Conservation (phyloP, 2,329 filamentous ascomycete genomes). For the Alternaria consortialis region DNA sequence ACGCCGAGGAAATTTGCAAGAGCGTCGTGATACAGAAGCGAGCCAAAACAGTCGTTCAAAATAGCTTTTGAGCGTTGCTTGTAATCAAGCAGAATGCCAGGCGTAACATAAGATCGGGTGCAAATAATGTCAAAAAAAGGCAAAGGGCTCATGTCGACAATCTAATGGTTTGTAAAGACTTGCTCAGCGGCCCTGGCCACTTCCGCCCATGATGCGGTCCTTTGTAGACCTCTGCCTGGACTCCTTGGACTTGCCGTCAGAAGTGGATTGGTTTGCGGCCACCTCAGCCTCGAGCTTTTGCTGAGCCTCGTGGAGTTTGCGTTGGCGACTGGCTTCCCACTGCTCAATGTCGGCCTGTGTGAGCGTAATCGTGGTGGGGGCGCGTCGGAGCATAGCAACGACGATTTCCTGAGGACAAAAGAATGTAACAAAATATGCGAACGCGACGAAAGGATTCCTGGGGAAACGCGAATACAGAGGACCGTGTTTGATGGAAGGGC, state of each 20-base stretch:
- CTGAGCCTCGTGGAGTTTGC: slow-evolving; percentile 42
- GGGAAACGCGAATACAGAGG: neutral
- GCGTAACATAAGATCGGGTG: slow-evolving; percentile 1
- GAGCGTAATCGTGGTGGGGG: slow-evolving; percentile 72
- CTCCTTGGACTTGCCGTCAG: slow-evolving; percentile 26
- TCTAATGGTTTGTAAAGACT: neutral
- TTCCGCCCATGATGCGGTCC: slow-evolving; percentile 45
- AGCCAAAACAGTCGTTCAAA: neutral
- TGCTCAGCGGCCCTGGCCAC: slow-evolving; percentile 19
- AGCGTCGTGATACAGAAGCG: neutral
- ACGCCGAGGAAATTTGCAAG: neutral
- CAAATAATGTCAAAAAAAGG: slow-evolving; percentile 36
- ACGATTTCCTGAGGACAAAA: neutral
- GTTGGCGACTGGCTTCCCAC: slow-evolving; percentile 70
- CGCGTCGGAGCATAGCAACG: slow-evolving; percentile 69
- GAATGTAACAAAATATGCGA: neutral
- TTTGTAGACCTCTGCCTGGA: slow-evolving; percentile 36
- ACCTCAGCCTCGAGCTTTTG: slow-evolving; percentile 26
- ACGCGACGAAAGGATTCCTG: neutral
- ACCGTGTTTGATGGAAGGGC: neutral
- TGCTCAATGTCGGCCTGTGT: slow-evolving; percentile 75
- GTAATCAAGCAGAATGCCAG: neutral
- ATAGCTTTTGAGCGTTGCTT: neutral
- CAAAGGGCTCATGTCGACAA: neutral
- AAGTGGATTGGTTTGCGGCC: slow-evolving; percentile 25